These are phyloP conservation scores for Aspergillus quadrilineatus DNA, from an alignment of 2,329 filamentous ascomycete genomes.

Conservation along the genomic window DNA sequence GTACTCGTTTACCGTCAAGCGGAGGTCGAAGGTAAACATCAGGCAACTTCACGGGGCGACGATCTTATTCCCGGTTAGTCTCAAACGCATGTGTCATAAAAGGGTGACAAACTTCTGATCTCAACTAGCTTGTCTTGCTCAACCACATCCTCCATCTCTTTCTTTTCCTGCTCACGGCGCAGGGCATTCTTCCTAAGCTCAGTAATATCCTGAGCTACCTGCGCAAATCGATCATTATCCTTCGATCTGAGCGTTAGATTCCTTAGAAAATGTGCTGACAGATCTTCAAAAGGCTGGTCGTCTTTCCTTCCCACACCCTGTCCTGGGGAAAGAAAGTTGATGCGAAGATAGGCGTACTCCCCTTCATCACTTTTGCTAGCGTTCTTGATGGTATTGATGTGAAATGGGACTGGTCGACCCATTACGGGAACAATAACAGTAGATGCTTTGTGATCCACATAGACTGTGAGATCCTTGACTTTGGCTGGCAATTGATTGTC, in stretches of 20 bases:
- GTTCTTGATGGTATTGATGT: slow-evolving; percentile 98
- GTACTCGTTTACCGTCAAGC: slow-evolving; percentile 93
- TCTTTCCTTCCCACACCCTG: slow-evolving; percentile 97
- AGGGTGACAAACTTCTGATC: slow-evolving; percentile 70
- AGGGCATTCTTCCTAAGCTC: slow-evolving; percentile 92
- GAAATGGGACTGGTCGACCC: slow-evolving; percentile 95
- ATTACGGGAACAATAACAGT: slow-evolving; percentile 95
- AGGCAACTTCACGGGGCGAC: slow-evolving; percentile 83
- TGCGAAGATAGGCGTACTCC: slow-evolving; percentile 87
- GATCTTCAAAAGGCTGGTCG: slow-evolving; percentile 96
- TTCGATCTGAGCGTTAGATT: slow-evolving; percentile 93
- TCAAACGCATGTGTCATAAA: not conserved
- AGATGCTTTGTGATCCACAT: slow-evolving; percentile 85
- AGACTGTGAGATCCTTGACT: slow-evolving; percentile 81
- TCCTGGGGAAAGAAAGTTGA: slow-evolving; percentile 96
- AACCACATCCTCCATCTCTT: slow-evolving; percentile 98
- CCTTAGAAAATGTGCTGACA: slow-evolving; percentile 89
- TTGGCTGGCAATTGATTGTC: slow-evolving; percentile 87
- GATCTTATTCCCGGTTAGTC: slow-evolving; percentile 62
- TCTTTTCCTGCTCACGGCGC: slow-evolving; percentile 96
- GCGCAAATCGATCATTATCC: slow-evolving; percentile 82
- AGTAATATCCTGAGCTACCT: slow-evolving; percentile 89
- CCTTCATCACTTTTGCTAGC: slow-evolving; percentile 96
- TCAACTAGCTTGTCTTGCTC: slow-evolving; percentile 97
- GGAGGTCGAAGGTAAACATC: slow-evolving; percentile 95